phyloP scores from a whole-genome alignment of 768 basidiomycete species.

The Tephrocybe sp. region DNA sequence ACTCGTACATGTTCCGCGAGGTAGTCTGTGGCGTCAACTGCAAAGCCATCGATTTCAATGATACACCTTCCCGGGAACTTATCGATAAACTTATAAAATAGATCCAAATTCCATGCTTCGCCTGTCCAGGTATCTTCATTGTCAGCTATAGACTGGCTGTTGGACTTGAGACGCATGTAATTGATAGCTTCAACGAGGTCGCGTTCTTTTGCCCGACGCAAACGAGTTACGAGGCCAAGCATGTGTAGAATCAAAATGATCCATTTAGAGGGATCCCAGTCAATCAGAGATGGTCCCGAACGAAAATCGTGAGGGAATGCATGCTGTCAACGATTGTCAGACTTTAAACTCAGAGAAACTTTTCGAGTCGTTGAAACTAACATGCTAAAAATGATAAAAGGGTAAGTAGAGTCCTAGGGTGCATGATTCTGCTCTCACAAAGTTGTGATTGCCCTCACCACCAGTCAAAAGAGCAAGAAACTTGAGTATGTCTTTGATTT shows the following conservation, averaged over 20 bases:
- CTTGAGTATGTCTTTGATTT: constrained; percentile 31
- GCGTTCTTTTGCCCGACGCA: constrained; percentile 47
- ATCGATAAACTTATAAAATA: constrained; percentile 33
- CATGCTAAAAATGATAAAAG: constrained; percentile 37
- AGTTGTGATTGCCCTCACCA: constrained; percentile 81
- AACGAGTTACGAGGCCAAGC: constrained; percentile 44
- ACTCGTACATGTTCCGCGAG: constrained; percentile 66
- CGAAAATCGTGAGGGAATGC: constrained; percentile 80
- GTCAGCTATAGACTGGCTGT: constrained; percentile 12
- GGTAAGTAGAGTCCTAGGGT: background rate
- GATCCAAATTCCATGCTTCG: constrained; percentile 38
- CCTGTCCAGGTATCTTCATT: constrained; percentile 33
- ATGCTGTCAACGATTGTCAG: constrained; percentile 42
- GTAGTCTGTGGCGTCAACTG: constrained; percentile 63
- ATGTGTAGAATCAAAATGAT: constrained; percentile 54
- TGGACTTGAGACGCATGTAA: constrained; percentile 48
- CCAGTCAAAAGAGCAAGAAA: constrained; percentile 67
- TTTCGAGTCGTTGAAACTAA: no score
- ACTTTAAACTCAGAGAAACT: no score
- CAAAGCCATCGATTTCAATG: constrained; percentile 57
- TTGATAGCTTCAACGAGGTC: constrained; percentile 49
- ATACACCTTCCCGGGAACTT: constrained; percentile 40
- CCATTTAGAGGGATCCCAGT: constrained; percentile 88
- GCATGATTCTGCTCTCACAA: constrained; percentile 42
- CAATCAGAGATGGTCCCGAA: constrained; percentile 55